These are phyloP conservation scores for Gloeostereum incarnatum DNA, from an alignment of 768 basidiomycete species.

Conservation along the genomic window DNA sequence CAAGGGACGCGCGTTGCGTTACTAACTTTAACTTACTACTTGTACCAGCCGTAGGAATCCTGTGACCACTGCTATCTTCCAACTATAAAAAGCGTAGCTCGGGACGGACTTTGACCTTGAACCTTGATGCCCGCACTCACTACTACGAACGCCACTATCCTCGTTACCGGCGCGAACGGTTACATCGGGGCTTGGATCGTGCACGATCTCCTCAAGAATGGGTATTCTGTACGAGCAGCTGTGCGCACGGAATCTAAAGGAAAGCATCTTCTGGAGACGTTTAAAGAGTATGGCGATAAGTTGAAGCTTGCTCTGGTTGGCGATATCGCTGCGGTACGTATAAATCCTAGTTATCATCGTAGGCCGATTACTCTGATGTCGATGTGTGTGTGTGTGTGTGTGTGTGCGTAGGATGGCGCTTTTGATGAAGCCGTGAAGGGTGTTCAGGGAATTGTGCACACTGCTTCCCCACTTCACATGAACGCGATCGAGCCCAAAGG, in stretches of 20 bases:
- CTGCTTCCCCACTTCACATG: conserved; percentile 21
- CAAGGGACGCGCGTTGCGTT: too few relatives aligned
- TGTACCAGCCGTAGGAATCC: too few relatives aligned
- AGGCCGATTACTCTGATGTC: neutral
- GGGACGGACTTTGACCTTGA: too few relatives aligned
- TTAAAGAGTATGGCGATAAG: conserved; percentile 42
- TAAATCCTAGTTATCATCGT: neutral
- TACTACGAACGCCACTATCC: conserved; percentile 17
- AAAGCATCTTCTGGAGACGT: conserved; percentile 41
- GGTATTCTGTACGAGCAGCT: conserved; percentile 57
- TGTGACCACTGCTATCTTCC: too few relatives aligned
- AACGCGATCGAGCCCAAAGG: conserved; percentile 16
- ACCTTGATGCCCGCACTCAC: neutral
- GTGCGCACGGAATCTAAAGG: conserved; percentile 56
- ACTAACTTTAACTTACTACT: too few relatives aligned
- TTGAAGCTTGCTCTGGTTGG: conserved; percentile 61
- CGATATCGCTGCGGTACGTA: conserved; percentile 45
- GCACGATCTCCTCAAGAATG: conserved; percentile 43
- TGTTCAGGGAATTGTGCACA: conserved; percentile 26
- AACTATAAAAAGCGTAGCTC: too few relatives aligned
- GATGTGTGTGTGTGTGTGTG: conserved; percentile 23
- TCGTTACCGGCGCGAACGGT: conserved; percentile 53
- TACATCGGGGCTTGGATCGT: conserved; percentile 56
- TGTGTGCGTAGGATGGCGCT: conserved; percentile 39
- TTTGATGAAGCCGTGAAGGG: conserved; percentile 37